phyloP scores from a whole-genome alignment of 371 early-diverging fungal genomes.

The Mucor indicus region DNA sequence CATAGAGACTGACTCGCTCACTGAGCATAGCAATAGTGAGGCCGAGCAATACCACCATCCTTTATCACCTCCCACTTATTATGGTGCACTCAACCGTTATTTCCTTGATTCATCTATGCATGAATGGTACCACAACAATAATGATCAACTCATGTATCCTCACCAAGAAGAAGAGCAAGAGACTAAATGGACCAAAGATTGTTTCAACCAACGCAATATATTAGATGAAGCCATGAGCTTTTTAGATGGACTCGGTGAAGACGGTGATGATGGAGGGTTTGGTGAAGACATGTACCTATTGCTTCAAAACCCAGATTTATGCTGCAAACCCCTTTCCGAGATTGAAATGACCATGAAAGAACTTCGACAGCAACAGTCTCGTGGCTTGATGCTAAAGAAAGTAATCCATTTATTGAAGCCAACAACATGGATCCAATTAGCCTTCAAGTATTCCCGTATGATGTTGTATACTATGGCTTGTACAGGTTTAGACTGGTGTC shows the following conservation, averaged over 20 bases:
- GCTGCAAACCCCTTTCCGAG: constrained; percentile 23
- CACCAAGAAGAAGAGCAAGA: no score
- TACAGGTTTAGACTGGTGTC: constrained; percentile 54
- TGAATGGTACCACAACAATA: no score
- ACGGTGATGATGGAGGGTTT: constrained; percentile 20
- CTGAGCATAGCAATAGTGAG: constrained; percentile 6
- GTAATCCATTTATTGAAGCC: background rate
- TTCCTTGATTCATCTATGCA: no score
- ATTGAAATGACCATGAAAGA: constrained; percentile 21
- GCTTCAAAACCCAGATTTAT: constrained; percentile 21
- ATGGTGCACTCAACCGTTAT: no score
- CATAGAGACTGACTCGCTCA: background rate
- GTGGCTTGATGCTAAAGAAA: background rate
- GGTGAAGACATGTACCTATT: constrained; percentile 22
- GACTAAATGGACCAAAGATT: background rate
- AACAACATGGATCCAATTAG: constrained; percentile 15
- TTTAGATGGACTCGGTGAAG: constrained; percentile 13
- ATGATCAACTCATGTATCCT: no score
- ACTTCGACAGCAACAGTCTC: constrained; percentile 12
- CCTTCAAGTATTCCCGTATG: background rate
- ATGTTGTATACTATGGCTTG: constrained; percentile 11
- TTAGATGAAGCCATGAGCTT: constrained; percentile 36
- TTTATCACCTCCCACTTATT: no score
- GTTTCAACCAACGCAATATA: constrained; percentile 10
- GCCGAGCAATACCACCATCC: no score